Evolutionary conservation across 306 rosid genomes (phyloP).

Genomic region (Pterocarpus macrocarpus): DNA sequence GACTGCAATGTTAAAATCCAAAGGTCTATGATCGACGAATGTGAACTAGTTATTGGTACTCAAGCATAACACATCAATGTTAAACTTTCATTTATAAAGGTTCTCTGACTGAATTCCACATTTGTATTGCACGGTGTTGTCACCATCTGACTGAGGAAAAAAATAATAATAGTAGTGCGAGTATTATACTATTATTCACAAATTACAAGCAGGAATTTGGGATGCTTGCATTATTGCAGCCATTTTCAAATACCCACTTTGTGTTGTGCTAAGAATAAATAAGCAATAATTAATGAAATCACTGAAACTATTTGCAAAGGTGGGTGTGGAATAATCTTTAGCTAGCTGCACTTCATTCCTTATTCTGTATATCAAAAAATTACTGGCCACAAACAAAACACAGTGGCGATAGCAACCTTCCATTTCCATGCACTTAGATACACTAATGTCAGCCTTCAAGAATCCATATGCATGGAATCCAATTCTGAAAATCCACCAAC

Average conservation of each 20-base stretch:
- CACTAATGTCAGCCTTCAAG: constrained; percentile 47
- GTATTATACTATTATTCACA: constrained; percentile 21
- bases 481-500: constrained; percentile 49
- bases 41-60: constrained; percentile 24
- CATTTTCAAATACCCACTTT: constrained; percentile 28
- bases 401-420: constrained; percentile 56
- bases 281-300: constrained; percentile 17
- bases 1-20: constrained; percentile 17
- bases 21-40: neutral
- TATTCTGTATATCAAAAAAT: constrained; percentile 52
- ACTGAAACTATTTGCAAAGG: constrained; percentile 36
- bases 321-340: constrained; percentile 51
- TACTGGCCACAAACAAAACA: constrained; percentile 45
- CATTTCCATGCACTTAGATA: constrained; percentile 55
- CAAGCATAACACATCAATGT: constrained; percentile 30
- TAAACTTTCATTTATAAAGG: constrained; percentile 21
- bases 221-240: constrained; percentile 54
- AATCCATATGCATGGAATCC: constrained; percentile 58
- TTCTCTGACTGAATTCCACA: constrained; percentile 33
- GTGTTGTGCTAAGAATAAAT: constrained; percentile 35
- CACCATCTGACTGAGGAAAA: constrained; percentile 29
- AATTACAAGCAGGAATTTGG: constrained; percentile 42
- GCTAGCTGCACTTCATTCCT: constrained; percentile 58
- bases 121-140: constrained; percentile 35
- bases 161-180: constrained; percentile 26